Conservation (phyloP, 1,284 basidiomycete genomes). For the Marasmius tenuissimus region DNA sequence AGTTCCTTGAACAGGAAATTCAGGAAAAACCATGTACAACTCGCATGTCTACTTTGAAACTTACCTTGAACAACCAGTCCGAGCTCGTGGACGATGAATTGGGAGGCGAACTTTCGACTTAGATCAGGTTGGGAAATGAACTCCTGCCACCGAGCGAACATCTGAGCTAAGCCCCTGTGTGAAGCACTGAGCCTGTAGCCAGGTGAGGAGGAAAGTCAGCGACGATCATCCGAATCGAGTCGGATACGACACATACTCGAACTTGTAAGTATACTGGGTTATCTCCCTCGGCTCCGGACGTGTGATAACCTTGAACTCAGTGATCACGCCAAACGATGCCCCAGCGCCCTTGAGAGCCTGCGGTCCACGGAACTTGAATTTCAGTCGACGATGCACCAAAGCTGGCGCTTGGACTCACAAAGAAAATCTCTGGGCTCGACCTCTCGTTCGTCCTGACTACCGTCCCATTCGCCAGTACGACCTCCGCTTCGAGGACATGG, state of each 20-base stretch:
- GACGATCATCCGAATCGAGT: neutral
- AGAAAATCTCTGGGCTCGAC: conserved; percentile 16
- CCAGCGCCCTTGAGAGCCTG: conserved; percentile 19
- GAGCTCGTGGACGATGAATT: conserved; percentile 17
- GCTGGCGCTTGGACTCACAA: no score
- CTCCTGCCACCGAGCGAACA: conserved; percentile 17
- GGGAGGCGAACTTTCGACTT: conserved; percentile 18
- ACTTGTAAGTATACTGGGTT: conserved; percentile 5
- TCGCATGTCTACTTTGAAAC: no score
- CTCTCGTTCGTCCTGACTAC: conserved; percentile 14
- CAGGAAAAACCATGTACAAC: no score
- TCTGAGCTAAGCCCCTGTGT: conserved; percentile 12
- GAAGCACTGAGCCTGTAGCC: conserved; percentile 11
- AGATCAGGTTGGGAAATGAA: conserved; percentile 17
- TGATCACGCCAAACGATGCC: conserved; percentile 19
- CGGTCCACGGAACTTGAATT: neutral
- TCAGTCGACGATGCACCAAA: no score
- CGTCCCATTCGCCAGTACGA: conserved; percentile 21
- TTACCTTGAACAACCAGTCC: conserved; percentile 16
- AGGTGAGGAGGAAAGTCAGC: neutral
- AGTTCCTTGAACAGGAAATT: conserved; percentile 6
- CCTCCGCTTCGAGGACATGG: conserved; percentile 18
- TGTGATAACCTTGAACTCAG: conserved; percentile 18
- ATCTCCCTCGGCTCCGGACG: conserved; percentile 13
- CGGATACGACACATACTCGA: neutral